These are phyloP conservation scores for Lathyrus oleraceus DNA, from an alignment of 306 rosid genomes.

Conservation along the genomic window DNA sequence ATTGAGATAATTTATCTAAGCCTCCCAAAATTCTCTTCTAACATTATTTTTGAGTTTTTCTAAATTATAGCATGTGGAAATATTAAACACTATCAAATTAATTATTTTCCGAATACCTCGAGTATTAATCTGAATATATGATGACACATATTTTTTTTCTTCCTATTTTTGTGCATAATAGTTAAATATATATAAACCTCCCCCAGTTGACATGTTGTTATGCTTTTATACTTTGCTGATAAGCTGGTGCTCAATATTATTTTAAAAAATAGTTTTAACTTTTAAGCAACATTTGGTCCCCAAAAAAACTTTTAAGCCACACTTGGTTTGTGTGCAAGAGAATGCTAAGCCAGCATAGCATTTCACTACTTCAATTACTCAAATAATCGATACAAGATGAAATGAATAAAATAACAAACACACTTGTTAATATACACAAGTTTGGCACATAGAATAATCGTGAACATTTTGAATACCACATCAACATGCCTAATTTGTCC, in stretches of 20 bases:
- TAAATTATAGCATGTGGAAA: background rate
- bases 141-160: background rate
- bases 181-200: slow-evolving; percentile 3
- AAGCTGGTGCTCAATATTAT: background rate
- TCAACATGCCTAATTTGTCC: background rate
- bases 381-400: background rate
- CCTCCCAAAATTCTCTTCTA: too few relatives aligned
- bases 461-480: too few relatives aligned
- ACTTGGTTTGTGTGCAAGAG: background rate
- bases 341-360: slow-evolving; percentile 1
- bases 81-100: background rate
- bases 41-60: too few relatives aligned
- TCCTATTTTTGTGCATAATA: background rate
- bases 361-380: slow-evolving; percentile 4
- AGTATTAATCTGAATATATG: too few relatives aligned
- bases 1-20: too few relatives aligned
- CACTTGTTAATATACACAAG: too few relatives aligned
- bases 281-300: background rate
- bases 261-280: background rate
- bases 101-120: too few relatives aligned
- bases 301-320: background rate
- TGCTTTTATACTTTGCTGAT: slow-evolving; percentile 18
- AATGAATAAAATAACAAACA: background rate
- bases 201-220: slow-evolving; percentile 33
- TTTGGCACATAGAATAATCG: too few relatives aligned